Evolutionary conservation across 2,329 filamentous ascomycete species (phyloP).

Genomic region (Polytolypa hystricis): DNA sequence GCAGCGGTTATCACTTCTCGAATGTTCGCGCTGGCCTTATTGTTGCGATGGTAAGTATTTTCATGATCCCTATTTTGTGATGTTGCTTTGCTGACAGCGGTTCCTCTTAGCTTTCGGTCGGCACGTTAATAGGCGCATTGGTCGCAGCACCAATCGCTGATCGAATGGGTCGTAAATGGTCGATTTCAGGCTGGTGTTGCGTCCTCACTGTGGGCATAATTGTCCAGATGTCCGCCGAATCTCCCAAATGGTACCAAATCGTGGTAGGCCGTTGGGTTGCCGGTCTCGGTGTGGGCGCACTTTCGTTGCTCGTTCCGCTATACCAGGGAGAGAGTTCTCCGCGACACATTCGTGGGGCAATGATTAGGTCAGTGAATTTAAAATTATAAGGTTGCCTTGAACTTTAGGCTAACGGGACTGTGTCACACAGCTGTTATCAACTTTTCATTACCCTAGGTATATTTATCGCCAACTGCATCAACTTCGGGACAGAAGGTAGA

Average conservation of each 20-base stretch:
- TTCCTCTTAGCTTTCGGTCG: conserved; percentile 29
- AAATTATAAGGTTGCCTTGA: not conserved
- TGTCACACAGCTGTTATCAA: conserved; percentile 32
- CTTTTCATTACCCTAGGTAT: conserved; percentile 41
- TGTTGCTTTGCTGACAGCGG: conserved; percentile 8
- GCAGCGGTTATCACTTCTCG: conserved; percentile 29
- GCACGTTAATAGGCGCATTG: conserved; percentile 30
- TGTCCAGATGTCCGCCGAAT: conserved; percentile 33
- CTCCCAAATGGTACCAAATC: conserved; percentile 33
- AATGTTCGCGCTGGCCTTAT: conserved; percentile 36
- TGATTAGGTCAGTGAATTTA: conserved; percentile 24
- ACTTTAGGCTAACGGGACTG: not conserved
- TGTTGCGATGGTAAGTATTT: conserved; percentile 30
- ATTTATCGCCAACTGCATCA: conserved; percentile 38
- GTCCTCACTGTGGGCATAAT: conserved; percentile 37
- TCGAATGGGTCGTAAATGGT: conserved; percentile 34
- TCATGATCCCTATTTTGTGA: not conserved
- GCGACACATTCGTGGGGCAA: conserved; percentile 37
- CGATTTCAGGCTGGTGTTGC: conserved; percentile 35
- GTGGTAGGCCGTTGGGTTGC: conserved; percentile 37
- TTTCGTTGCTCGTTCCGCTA: conserved; percentile 38
- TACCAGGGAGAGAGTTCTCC: conserved; percentile 39
- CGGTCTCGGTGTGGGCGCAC: conserved; percentile 37
- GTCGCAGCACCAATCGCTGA: conserved; percentile 36
- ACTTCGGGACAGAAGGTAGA: conserved; percentile 34